Evolutionary conservation across 2,329 filamentous ascomycete species (phyloP), one percentile per base, ranked within the genome.

Genomic region (Tolypocladium cylindrosporum): DNA sequence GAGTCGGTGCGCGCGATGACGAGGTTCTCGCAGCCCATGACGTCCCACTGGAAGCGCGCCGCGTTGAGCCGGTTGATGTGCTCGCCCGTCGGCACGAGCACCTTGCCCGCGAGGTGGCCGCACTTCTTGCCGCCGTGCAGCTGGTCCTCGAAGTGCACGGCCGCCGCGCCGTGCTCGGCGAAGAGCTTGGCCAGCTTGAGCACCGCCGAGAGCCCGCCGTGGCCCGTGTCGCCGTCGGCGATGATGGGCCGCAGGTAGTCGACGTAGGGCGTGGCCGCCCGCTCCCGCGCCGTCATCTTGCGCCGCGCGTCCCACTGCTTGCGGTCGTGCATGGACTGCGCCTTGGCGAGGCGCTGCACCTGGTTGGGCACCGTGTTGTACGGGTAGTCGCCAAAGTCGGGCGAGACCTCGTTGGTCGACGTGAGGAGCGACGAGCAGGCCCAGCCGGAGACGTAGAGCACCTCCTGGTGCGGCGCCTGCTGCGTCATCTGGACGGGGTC

Each of bases 401-500:
- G 90, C 0, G 91, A 97, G 36, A 99, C 94, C 72, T 99, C 94
- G 76, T 99, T 97, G 42, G 94, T 97, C 11, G 86, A 87, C 4
- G 93, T 97, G 52, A 99, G 79, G 24, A 96, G 84, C 0, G 91
- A 93, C 0, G 93, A 97, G 75, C 94, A 97, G 6, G 94, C 94
- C 94, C 94, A 99, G 61, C 94, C 94, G 0, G 92, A 97, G 62
- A 99, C 81, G 74, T 99, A 99, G 52, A 99, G 82, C 21, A 97
- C 89, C 72, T 99, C 93, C 71, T 97, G 94, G 75, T 97, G 90
- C 7, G 90, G 84, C 19, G 94, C 94, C 77, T 97, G 94, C 73
- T 99, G 94, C 54, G 94, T 96, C 94, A 99, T 97, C 76, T 99
- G 94, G 13, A 97, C 86, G n/a, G 94, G 94, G 70, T 99, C 94